Conservation (phyloP, 2,329 filamentous ascomycete genomes). For the Phialocephala subalpina region DNA sequence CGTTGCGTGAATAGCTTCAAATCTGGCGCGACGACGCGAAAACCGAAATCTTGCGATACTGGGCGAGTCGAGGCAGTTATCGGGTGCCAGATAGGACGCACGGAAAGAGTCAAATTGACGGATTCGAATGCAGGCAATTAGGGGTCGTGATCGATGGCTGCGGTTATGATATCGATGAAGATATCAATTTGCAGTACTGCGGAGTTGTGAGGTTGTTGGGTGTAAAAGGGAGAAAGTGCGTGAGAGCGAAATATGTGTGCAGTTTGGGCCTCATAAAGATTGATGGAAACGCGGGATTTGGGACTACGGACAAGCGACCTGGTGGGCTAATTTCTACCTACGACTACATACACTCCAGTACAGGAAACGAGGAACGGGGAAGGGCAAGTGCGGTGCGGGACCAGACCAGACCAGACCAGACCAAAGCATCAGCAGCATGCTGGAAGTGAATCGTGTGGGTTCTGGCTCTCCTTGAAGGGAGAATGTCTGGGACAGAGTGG, state of each 20-base stretch:
- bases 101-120: constrained; percentile 19
- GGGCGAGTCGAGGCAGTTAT: constrained; percentile 18
- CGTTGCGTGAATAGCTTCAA: constrained; percentile 43
- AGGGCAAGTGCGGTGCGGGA: constrained; percentile 4
- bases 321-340: constrained; percentile 3
- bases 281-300: constrained; percentile 11
- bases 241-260: constrained; percentile 8
- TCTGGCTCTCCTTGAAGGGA: not conserved
- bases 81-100: constrained; percentile 2
- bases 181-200: constrained; percentile 38
- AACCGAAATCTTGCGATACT: constrained; percentile 14
- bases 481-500: not conserved
- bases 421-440: not conserved
- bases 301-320: constrained; percentile 13
- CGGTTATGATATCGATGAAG: constrained; percentile 34
- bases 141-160: constrained; percentile 33
- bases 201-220: constrained; percentile 36
- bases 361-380: not conserved
- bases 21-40: constrained; percentile 32
- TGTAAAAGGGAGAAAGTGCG: constrained; percentile 25
- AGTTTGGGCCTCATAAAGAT: constrained; percentile 15
- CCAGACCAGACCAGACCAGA: no score
- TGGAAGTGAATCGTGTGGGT: not conserved
- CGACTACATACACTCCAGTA: constrained; percentile 1
- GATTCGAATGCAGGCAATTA: constrained; percentile 27